These are phyloP conservation scores for Trichophyton schoenleinii DNA, from an alignment of 2,329 filamentous ascomycete genomes.

Conservation along the genomic window DNA sequence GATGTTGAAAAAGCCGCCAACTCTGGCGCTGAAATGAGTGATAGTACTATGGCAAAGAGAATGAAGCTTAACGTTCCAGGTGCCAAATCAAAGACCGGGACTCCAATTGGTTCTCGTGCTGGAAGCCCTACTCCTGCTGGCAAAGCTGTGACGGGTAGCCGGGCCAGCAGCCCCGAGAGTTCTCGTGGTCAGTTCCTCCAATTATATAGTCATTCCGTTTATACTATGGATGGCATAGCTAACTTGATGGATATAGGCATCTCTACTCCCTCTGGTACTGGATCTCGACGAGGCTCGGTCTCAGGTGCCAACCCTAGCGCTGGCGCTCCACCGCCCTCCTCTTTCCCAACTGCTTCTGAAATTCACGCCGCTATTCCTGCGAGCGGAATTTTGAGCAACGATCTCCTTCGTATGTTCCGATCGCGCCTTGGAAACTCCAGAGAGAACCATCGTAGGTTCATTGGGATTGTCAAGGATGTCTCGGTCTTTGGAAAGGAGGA, in stretches of 20 bases:
- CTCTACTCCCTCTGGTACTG: constrained; percentile 3
- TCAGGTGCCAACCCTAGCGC: constrained; percentile 1
- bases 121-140: constrained; percentile 31
- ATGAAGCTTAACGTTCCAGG: constrained; percentile 36
- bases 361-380: constrained; percentile 36
- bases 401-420: constrained; percentile 34
- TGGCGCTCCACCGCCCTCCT: neutral
- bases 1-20: constrained; percentile 44
- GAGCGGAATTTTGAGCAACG: constrained; percentile 33
- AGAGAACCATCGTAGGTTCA: constrained; percentile 31
- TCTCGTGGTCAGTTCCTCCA: constrained; percentile 7
- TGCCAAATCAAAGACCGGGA: constrained; percentile 25
- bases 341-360: constrained; percentile 35
- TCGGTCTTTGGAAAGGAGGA: constrained; percentile 34
- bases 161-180: constrained; percentile 30
- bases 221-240: neutral
- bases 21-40: constrained; percentile 35
- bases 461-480: constrained; percentile 34
- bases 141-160: constrained; percentile 23
- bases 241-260: neutral
- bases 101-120: constrained; percentile 38
- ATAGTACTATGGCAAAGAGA: constrained; percentile 36
- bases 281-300: neutral
- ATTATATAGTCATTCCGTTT: neutral
- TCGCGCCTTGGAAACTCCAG: constrained; percentile 31